phyloP scores from a whole-genome alignment of 192 early-diverging fungal genomes.

The Podila clonocystis region DNA sequence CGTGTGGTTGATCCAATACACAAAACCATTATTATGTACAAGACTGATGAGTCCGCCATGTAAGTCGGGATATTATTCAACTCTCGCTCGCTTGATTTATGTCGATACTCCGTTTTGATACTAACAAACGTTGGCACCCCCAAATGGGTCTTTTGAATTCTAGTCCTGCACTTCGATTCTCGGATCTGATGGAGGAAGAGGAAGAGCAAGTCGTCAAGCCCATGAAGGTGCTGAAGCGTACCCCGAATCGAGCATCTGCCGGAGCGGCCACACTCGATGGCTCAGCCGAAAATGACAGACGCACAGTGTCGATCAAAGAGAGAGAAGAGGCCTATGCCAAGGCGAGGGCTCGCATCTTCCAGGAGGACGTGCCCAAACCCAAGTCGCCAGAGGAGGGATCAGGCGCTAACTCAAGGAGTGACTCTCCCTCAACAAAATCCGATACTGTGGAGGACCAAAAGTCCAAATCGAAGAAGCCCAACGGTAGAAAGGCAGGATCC shows the following conservation, averaged over 20 bases:
- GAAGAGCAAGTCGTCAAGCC: conserved; percentile 52
- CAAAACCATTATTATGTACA: conserved; percentile 65
- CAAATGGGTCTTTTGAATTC: neutral
- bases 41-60: conserved; percentile 64
- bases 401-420: neutral
- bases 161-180: conserved; percentile 57
- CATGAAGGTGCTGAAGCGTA: conserved; percentile 61
- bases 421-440: conserved; percentile 21
- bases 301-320: conserved; percentile 69
- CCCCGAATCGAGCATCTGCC: conserved; percentile 16
- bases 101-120: too few species aligned
- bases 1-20: conserved; percentile 67
- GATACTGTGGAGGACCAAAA: conserved; percentile 14
- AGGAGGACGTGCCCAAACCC: conserved; percentile 56
- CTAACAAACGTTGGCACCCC: too few species aligned
- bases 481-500: conserved; percentile 11
- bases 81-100: neutral
- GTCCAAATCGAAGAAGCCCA: conserved; percentile 7
- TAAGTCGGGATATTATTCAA: conserved; percentile 45
- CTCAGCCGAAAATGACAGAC: conserved; percentile 49
- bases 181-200: conserved; percentile 57
- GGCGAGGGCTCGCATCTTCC: conserved; percentile 76
- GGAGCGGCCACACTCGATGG: conserved; percentile 38
- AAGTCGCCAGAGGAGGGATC: conserved; percentile 28
- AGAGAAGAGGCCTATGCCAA: conserved; percentile 74